Base-by-base conservation (phyloP, 768 basidiomycete genomes). In the Kwoniella sp. region DNA sequence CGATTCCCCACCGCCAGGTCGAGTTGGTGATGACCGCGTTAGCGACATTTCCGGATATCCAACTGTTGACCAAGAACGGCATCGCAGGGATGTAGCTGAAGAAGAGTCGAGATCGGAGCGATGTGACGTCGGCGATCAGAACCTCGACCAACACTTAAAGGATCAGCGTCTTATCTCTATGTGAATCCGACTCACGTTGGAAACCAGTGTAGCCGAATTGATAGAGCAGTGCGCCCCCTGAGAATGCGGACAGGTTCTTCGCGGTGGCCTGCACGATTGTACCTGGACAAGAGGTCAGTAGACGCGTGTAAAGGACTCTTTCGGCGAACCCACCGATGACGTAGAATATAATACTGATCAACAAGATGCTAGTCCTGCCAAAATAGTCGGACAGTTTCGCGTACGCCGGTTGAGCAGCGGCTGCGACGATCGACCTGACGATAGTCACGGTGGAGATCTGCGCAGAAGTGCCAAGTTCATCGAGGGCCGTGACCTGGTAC, bases 1-100 rank as follows among this genome's bases (percentile, higher is more conserved):
- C 73, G 50, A 79, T 75, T 50, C 79, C 79, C 73, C 72, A 78
- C 30, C 70, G 58, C 80, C 80, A 80, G 37, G 68, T 71, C 0
- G 70, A 69, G 26, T 49, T 33, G 2, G 37, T 50, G 5, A 73
- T 25, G 21, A 73, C 70, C 0, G 72, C 60, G 2, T 50, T n/a
- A 9, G 69, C 67, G 36, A 79, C 64, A 40, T 76, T 59, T 30
- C 78, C 80, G 1, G 65, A 63, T 1, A 80, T 73, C 79, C 79
- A 80, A 24, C 75, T 64, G 60, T 78, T 80, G 71, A 79, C 73
- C 47, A 78, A 24, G 70, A 75, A 76, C 9, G 77, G 74, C 47
- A 68, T 29, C 8, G 76, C 73, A 0, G 77, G 76, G 30, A 80
- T 67, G 68, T 69, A 80, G 8, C 75, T 77, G 68, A 75, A 73